phyloP scores from a whole-genome alignment of 305 asterid genomes.

The Fraxinus floribunda region DNA sequence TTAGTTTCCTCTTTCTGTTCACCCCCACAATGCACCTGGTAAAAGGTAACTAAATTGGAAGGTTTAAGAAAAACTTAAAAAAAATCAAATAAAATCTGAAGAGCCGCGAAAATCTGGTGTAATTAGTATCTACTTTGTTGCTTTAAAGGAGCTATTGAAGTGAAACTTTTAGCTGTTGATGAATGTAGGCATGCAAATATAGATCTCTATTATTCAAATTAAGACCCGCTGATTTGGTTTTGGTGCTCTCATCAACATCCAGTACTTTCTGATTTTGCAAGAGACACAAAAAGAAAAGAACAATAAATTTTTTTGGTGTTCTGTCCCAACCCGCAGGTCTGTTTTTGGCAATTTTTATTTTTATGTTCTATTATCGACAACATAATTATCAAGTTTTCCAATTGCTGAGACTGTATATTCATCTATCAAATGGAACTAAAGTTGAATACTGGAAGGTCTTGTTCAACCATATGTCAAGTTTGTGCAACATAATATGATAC shows the following conservation, averaged over 20 bases:
- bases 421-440: conserved; percentile 20
- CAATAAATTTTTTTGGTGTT: not conserved
- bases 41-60: not conserved
- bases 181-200: conserved; percentile 4
- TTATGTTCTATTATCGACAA: not conserved
- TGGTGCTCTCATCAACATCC: conserved; percentile 12
- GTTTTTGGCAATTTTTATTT: conserved; percentile 7
- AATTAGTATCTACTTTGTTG: conserved; percentile 3
- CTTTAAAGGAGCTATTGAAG: conserved; percentile 1
- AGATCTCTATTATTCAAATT: not conserved
- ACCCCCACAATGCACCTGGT: conserved; percentile 1
- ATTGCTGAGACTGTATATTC: conserved; percentile 14
- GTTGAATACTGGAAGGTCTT: conserved; percentile 19
- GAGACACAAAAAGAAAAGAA: conserved; percentile 8
- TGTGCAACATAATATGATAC: conserved; percentile 20
- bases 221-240: conserved; percentile 10
- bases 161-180: conserved; percentile 23
- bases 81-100: not conserved
- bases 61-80: not conserved
- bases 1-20: conserved; percentile 1
- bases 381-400: conserved; percentile 18
- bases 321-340: not conserved
- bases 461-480: conserved; percentile 6
- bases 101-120: not conserved
- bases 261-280: conserved; percentile 4